These are phyloP conservation scores for Pulicaria dysenterica DNA, from an alignment of 129 eudicot genomes.

Conservation along the genomic window DNA sequence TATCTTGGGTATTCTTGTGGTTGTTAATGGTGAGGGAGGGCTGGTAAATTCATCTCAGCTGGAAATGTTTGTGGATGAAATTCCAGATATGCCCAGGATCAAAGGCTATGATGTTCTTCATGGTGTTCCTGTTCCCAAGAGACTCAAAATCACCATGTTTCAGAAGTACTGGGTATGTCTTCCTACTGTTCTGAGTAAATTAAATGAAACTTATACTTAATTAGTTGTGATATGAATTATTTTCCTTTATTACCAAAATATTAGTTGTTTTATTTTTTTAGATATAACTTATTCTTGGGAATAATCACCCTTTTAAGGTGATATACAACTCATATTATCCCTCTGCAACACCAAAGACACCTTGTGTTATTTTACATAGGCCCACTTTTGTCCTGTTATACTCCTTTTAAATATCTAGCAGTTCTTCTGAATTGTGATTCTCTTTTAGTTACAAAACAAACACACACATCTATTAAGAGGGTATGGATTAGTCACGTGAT, in stretches of 20 bases:
- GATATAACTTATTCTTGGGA: too few relatives aligned
- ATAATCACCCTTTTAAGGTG: constrained; percentile 23
- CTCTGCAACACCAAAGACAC: constrained; percentile 32
- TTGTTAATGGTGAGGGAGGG: constrained; percentile 37
- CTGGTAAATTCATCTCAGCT: constrained; percentile 45
- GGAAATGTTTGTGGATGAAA: constrained; percentile 79
- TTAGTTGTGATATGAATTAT: too few relatives aligned
- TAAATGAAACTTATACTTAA: too few relatives aligned
- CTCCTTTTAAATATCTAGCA: background rate
- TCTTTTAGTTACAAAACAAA: constrained; percentile 16
- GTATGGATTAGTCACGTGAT: background rate
- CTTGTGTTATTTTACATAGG: background rate
- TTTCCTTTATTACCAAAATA: too few relatives aligned
- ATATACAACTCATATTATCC: constrained; percentile 29
- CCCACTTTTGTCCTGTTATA: constrained; percentile 33
- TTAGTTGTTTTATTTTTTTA: too few relatives aligned
- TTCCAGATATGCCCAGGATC: constrained; percentile 83
- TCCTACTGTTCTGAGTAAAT: background rate
- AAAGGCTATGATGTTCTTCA: constrained; percentile 50
- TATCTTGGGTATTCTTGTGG: constrained; percentile 24
- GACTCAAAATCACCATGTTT: constrained; percentile 74
- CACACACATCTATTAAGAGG: background rate
- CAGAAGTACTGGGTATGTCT: constrained; percentile 66
- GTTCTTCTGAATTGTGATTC: constrained; percentile 22
- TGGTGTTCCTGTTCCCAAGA: constrained; percentile 46